These are phyloP conservation scores for Eremomyces bilateralis DNA, from an alignment of 495 filamentous ascomycete species.

Conservation along the genomic window DNA sequence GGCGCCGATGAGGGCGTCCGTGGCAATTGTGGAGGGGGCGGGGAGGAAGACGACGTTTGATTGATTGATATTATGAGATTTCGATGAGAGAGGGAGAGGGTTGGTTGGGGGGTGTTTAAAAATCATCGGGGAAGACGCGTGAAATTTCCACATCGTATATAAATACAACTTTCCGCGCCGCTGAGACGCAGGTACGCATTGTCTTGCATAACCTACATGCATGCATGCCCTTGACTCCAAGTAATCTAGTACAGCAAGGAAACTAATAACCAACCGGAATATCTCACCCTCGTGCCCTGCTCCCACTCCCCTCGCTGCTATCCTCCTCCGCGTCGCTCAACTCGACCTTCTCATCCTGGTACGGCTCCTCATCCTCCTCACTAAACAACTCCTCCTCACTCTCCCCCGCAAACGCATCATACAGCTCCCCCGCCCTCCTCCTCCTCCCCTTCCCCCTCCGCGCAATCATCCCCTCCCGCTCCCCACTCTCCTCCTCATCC, in stretches of 20 bases:
- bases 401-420: slow-evolving; percentile 78
- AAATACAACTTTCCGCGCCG: too few species aligned
- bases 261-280: too few species aligned
- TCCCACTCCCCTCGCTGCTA: too few species aligned
- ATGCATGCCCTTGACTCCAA: too few species aligned
- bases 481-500: slow-evolving; percentile 23
- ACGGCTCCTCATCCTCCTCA: slow-evolving; percentile 27
- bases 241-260: too few species aligned
- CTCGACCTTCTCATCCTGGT: too few species aligned
- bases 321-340: too few species aligned
- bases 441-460: slow-evolving; percentile 19
- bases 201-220: too few species aligned
- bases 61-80: slow-evolving; percentile 6
- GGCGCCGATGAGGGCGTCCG: slow-evolving; percentile 2
- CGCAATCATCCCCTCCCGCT: slow-evolving; percentile 9
- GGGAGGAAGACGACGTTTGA: slow-evolving; percentile 4
- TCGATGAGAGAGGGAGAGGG: slow-evolving; percentile 13
- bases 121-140: not conserved
- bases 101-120: not conserved
- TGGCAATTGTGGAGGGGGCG: slow-evolving; percentile 5
- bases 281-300: too few species aligned
- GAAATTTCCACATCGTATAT: too few species aligned
- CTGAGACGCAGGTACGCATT: too few species aligned
- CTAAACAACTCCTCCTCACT: slow-evolving; percentile 49
- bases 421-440: slow-evolving; percentile 60